Evolutionary conservation across 2,329 filamentous ascomycete genomes (phyloP).

Genomic region (Pochonia chlamydosporia): DNA sequence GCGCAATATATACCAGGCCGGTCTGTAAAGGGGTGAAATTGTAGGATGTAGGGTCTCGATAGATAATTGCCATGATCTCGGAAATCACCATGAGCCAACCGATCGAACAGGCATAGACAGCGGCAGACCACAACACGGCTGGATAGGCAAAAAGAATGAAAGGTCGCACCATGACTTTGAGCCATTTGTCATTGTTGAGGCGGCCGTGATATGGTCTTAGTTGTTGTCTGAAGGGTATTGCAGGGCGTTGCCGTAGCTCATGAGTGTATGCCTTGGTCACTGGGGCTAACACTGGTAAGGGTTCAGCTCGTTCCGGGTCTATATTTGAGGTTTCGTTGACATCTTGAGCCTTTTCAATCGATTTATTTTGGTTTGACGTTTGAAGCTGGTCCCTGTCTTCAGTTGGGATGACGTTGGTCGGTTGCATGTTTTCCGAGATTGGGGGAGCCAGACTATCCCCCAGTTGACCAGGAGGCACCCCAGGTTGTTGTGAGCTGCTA

Average conservation of each 20-base stretch:
- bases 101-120: conserved; percentile 80
- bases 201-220: conserved; percentile 74
- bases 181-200: conserved; percentile 72
- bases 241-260: conserved; percentile 58
- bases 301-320: conserved; percentile 37
- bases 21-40: conserved; percentile 76
- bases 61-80: conserved; percentile 78
- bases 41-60: conserved; percentile 62
- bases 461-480: too few species aligned
- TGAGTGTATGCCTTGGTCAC: conserved; percentile 59
- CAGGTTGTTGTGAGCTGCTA: too few species aligned
- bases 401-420: too few species aligned
- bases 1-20: conserved; percentile 82
- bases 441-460: too few species aligned
- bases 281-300: conserved; percentile 25
- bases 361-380: too few species aligned
- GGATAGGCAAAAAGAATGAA: conserved; percentile 87
- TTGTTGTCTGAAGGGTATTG: conserved; percentile 66
- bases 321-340: conserved; percentile 17
- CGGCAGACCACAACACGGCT: conserved; percentile 78
- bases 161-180: conserved; percentile 69
- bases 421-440: too few species aligned
- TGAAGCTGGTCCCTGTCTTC: too few species aligned
- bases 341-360: too few species aligned
- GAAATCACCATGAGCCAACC: conserved; percentile 96